Conservation (phyloP, 441 rosid genomes). For the Pelargonium myrrhifolium region DNA sequence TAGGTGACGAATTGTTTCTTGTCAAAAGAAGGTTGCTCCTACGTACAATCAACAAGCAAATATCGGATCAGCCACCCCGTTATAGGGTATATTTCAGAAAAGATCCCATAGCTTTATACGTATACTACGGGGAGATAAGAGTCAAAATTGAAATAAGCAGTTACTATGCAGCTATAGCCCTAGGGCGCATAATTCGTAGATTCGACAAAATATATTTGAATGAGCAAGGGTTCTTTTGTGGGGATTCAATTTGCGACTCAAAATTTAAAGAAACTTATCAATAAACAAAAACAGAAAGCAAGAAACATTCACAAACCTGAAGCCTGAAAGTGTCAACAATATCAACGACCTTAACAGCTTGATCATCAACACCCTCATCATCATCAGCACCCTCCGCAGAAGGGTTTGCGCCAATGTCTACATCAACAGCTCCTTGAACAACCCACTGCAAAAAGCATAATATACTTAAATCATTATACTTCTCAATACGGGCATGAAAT, state of each 20-base stretch:
- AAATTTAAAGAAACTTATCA: too few species aligned
- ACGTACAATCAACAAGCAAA: slow-evolving; percentile 23
- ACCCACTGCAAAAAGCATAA: slow-evolving; percentile 55
- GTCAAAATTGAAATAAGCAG: too few species aligned
- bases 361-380: slow-evolving; percentile 92
- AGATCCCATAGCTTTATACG: too few species aligned
- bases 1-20: slow-evolving; percentile 66
- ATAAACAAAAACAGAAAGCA: too few species aligned
- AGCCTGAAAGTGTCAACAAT: slow-evolving; percentile 96
- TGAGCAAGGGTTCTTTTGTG: too few species aligned
- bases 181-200: too few species aligned
- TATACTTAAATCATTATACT: not conserved
- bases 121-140: too few species aligned
- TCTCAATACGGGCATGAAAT: not conserved
- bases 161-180: too few species aligned
- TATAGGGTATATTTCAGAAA: too few species aligned
- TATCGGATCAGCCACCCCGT: too few species aligned
- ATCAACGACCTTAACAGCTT: slow-evolving; percentile 72
- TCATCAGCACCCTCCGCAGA: slow-evolving; percentile 82
- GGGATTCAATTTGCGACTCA: too few species aligned
- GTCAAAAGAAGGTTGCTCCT: slow-evolving; percentile 93
- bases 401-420: slow-evolving; percentile 92
- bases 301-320: slow-evolving; percentile 49
- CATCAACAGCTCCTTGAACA: slow-evolving; percentile 59
- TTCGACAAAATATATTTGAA: too few species aligned